Conservation (phyloP, 345 rosid species). For the Lenwebbia sp. region DNA sequence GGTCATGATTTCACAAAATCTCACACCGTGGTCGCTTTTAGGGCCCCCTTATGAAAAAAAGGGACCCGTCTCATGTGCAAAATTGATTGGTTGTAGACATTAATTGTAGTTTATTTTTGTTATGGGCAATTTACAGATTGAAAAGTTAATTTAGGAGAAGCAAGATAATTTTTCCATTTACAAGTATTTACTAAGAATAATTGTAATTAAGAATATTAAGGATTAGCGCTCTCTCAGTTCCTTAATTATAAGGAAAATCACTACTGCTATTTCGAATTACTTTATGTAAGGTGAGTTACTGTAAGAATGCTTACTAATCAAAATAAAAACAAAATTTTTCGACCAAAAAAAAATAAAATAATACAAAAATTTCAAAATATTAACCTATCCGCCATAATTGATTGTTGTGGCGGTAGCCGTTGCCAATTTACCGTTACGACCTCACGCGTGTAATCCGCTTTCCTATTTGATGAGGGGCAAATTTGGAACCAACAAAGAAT, state of each 20-base stretch:
- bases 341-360: background rate
- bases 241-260: background rate
- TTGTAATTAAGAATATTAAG: background rate
- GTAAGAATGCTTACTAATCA: background rate
- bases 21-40: background rate
- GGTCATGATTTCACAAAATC: no score
- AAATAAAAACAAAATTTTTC: background rate
- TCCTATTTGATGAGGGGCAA: no score
- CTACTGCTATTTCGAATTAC: background rate
- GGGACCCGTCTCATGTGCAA: fast-evolving
- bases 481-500: no score
- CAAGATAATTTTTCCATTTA: background rate
- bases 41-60: fast-evolving
- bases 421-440: background rate
- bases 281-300: background rate
- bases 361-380: background rate
- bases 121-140: background rate
- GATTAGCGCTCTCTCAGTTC: background rate
- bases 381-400: background rate
- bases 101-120: background rate
- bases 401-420: background rate
- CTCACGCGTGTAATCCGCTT: no score
- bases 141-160: background rate
- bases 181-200: background rate
- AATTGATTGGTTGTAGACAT: background rate